A percentile compares a stretch with the other conserved stretches of the same genome.
Evolutionary conservation across 2,329 filamentous ascomycete species (phyloP).

Genomic region (Colletotrichum liaoningense): DNA sequence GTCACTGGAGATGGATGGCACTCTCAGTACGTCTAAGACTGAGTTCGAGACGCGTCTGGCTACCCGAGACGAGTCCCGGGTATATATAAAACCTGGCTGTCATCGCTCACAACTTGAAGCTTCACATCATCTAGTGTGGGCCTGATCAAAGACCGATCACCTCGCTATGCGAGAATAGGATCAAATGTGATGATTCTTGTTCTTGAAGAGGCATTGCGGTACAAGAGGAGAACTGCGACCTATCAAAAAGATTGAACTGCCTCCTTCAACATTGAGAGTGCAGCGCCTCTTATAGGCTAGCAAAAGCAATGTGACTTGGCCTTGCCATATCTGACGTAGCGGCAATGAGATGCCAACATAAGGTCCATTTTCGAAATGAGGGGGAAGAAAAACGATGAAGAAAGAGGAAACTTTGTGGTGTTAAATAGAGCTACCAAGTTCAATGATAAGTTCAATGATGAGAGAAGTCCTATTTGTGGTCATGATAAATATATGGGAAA

Average conservation of each 20-base stretch:
- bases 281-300: not conserved
- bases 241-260: not conserved
- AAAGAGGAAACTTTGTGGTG: too few relatives aligned
- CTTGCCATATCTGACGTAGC: not conserved
- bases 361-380: too few relatives aligned
- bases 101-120: not conserved
- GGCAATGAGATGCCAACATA: too few relatives aligned
- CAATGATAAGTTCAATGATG: too few relatives aligned
- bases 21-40: not conserved
- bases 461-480: too few relatives aligned
- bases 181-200: not conserved
- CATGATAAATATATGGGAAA: too few relatives aligned
- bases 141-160: not conserved
- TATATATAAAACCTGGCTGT: not conserved
- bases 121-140: not conserved
- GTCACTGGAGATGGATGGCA: not conserved
- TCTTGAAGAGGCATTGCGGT: not conserved
- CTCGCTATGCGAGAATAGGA: not conserved
- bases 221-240: not conserved
- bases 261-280: not conserved
- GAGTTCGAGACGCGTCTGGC: not conserved
- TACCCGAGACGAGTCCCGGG: not conserved
- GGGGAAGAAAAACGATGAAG: too few relatives aligned
- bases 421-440: too few relatives aligned
- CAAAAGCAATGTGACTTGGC: not conserved